Conservation (phyloP, 2,329 filamentous ascomycete genomes). For the Rutstroemia sp. region DNA sequence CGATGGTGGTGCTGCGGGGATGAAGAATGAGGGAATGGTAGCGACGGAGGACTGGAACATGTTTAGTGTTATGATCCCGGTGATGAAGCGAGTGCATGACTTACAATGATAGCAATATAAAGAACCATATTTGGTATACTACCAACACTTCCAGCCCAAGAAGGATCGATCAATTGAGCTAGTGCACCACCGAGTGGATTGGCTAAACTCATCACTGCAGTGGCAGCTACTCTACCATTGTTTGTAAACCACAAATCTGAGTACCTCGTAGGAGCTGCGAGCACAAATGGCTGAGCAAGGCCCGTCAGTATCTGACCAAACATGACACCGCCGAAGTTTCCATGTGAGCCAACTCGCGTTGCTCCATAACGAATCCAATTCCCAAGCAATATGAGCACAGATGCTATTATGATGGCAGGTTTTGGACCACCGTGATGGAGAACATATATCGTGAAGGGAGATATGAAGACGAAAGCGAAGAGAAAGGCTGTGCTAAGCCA, state of each 20-base stretch:
- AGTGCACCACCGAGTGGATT: conserved; percentile 88
- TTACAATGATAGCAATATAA: conserved; percentile 74
- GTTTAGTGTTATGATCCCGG: conserved; percentile 6
- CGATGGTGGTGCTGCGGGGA: conserved; percentile 69
- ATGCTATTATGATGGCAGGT: conserved; percentile 65
- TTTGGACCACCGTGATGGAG: conserved; percentile 74
- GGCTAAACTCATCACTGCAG: conserved; percentile 74
- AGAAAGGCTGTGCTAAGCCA: conserved; percentile 88
- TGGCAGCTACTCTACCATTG: conserved; percentile 75
- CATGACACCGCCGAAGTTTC: conserved; percentile 71
- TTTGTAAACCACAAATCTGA: conserved; percentile 93
- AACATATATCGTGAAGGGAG: conserved; percentile 67
- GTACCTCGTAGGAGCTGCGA: conserved; percentile 83
- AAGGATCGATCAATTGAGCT: conserved; percentile 78
- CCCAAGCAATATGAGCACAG: conserved; percentile 67
- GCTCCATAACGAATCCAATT: conserved; percentile 91
- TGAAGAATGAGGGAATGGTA: conserved; percentile 70
- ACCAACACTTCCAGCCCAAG: conserved; percentile 53
- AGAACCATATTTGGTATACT: conserved; percentile 78
- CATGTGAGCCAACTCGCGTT: conserved; percentile 43
- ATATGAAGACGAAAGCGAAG: conserved; percentile 70
- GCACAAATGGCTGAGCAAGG: conserved; percentile 84
- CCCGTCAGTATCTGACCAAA: conserved; percentile 88
- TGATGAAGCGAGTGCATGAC: conserved; percentile 25
- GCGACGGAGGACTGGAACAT: conserved; percentile 49